Base-by-base conservation (phyloP, 164 flowering plant species). In the Tetrastigma voinierianum region DNA sequence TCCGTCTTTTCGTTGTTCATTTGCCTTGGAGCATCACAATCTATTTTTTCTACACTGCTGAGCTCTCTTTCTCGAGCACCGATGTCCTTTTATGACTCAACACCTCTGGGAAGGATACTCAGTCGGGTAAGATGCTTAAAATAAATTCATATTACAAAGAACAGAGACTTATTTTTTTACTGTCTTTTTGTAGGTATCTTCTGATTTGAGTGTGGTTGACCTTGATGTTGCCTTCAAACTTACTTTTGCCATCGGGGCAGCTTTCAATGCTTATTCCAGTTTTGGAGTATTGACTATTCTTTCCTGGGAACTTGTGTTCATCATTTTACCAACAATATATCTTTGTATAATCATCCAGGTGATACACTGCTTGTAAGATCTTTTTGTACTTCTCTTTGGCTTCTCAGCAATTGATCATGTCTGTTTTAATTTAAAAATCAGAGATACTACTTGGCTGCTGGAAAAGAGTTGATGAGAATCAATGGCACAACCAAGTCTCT, bases 401-500 rank as follows among this genome's bases (percentile, higher is more conserved):
- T 46, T 48, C 2, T 5, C 2, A 18, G 18, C 2, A 9, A 23
- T 21, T 6, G 49, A 3, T 10, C 8, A 3, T 47, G 25, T 17
- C 11, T 32, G 24, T 62, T 20, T 32, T 16, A 7, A 72, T 68
- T 59, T 9, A 15, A 62, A n/a, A 4, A 19, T 44, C 66, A 92
- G 97, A 81, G 66, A 54, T 89, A 90, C 73, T 92, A 90, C 74
- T 80, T 75, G 71, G 77, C 89, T 21, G 73, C 91, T 56, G 86
- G 93, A 8, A 90, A 82, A 76, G 93, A 89, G 72, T 73, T 93
- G 74, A 89, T 86, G 91, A 78, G 95, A 57, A 78, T 87, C 21
- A 79, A 80, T 73, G 90, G 90, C 62, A 88, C 89, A 18, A 87
- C 86, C 16, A 86, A 84, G 63, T 86, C 96, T 11, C 19, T 69